Evolutionary conservation across 176 grass and related monocot genomes (phyloP), one percentile per base, ranked within the genome.

Genomic region (Oryza nivara): DNA sequence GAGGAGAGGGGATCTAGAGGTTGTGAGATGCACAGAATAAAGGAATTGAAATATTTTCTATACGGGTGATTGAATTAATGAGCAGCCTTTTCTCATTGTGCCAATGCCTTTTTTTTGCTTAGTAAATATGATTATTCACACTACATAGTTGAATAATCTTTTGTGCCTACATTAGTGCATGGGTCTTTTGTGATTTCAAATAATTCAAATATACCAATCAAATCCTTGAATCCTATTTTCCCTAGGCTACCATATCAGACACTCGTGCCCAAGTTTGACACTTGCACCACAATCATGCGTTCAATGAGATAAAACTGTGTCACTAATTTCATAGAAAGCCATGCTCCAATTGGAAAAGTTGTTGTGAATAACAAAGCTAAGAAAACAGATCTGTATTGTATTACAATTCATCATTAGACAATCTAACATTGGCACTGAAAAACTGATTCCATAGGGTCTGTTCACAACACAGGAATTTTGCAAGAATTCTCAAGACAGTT

Each of bases 291-390:
- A 40, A 63, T 11, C 3, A 63, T 63, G 2, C 14, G 35, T 48
- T 26, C 19, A 12, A 73, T 66, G 40, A 47, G 8, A 19, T 68
- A 26, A 51, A 74, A 83, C 7, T 48, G n/a, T 61, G 70, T 15
- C 34, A 82, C 22, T 35, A 66, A 19, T 67, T 48, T 84, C 56
- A 52, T n/a, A 7, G 61, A 84, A 25, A 76, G 5, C 14, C 11
- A 65, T 75, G 26, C 30, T 52, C 43, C 72, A 65, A 74, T 48
- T 76, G 61, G 12, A 84, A 65, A 83, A 74, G 5, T 12, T 12
- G 3, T 19, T 75, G 12, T 32, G 43, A 36, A 73, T 9, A 35
- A 73, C 6, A 2, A 25, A 76, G 63, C 44, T 69, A 68, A 47
- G 46, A 13, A 34, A 19, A 36, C 25, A 0, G 13, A 52, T 67